Conservation (phyloP, 768 basidiomycete genomes). For the Leccinum subgranulosum region DNA sequence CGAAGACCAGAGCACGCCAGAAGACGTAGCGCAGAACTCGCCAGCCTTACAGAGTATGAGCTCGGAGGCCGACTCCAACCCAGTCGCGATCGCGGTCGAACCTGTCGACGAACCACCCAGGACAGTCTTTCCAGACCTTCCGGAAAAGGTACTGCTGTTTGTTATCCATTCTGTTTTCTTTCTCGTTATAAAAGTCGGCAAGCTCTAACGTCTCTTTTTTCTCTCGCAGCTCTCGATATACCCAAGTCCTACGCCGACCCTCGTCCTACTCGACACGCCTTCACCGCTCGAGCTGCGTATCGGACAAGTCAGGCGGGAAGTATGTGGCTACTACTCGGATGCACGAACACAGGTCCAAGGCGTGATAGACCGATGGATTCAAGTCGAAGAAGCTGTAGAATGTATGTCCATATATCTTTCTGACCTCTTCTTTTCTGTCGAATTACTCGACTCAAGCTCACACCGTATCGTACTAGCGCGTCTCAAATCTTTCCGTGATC, state of each 20-base stretch:
- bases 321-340: slow-evolving; percentile 52
- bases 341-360: slow-evolving; percentile 68
- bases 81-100: neutral
- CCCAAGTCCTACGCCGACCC: slow-evolving; percentile 53
- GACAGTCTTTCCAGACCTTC: slow-evolving; percentile 16
- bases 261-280: slow-evolving; percentile 70
- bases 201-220: neutral
- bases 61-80: neutral
- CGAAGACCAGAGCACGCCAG: slow-evolving; percentile 3
- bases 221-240: slow-evolving; percentile 79
- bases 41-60: neutral
- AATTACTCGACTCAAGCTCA: neutral
- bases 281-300: slow-evolving; percentile 78
- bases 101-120: slow-evolving; percentile 7
- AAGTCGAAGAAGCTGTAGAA: slow-evolving; percentile 81
- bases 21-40: neutral
- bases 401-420: slow-evolving; percentile 46
- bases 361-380: slow-evolving; percentile 79
- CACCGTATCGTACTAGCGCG: slow-evolving; percentile 47
- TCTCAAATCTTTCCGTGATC: slow-evolving; percentile 77
- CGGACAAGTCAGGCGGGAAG: slow-evolving; percentile 59
- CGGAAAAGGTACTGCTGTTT: slow-evolving; percentile 24
- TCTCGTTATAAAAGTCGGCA: neutral
- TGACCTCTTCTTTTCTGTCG: neutral
- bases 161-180: neutral